Percentiles rank a stretch among this genome's conserved stretches.
Evolutionary conservation across 1,284 basidiomycete genomes (phyloP).

Genomic region (Rhodotorula sp.): DNA sequence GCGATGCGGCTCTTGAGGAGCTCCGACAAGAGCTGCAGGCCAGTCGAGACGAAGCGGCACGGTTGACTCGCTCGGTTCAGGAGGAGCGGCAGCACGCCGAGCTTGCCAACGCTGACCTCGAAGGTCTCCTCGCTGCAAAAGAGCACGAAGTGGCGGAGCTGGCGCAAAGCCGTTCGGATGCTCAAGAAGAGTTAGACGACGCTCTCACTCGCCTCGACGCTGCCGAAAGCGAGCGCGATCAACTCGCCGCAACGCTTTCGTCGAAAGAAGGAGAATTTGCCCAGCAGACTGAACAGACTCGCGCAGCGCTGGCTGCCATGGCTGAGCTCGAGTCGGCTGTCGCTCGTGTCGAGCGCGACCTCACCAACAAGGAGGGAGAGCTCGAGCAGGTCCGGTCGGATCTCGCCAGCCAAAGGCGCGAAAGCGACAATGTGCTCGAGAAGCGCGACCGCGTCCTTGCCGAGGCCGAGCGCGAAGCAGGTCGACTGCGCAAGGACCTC

Average conservation of each 20-base stretch:
- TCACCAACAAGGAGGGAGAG: neutral
- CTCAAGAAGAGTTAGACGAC: conserved; percentile 27
- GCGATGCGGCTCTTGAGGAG: conserved; percentile 13
- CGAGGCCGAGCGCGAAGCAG: conserved; percentile 18
- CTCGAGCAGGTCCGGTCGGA: conserved; percentile 7
- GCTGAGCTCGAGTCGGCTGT: conserved; percentile 25
- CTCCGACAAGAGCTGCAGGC: conserved; percentile 10
- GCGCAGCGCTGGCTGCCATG: conserved; percentile 6
- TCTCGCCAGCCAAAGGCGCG: neutral
- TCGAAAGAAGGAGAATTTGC: conserved; percentile 16
- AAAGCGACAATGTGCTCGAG: conserved; percentile 17
- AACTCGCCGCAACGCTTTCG: neutral
- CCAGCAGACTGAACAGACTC: conserved; percentile 7
- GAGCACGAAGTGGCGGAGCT: conserved; percentile 6
- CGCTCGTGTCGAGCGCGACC: conserved; percentile 16
- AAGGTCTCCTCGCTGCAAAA: neutral
- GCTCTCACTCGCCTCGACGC: conserved; percentile 7
- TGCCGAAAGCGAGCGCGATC: conserved; percentile 14
- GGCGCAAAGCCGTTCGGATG: neutral
- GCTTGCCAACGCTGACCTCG: conserved; percentile 13
- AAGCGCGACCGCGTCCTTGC: conserved; percentile 23
- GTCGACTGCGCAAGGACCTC: conserved; percentile 10
- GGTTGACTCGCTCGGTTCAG: neutral
- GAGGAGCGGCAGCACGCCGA: conserved; percentile 18
- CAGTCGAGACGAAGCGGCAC: conserved; percentile 2